Percentiles rank a stretch among this genome's conserved stretches.
Evolutionary conservation across 805 yeast species (phyloP).

Genomic region (Myxozyma sirexii): DNA sequence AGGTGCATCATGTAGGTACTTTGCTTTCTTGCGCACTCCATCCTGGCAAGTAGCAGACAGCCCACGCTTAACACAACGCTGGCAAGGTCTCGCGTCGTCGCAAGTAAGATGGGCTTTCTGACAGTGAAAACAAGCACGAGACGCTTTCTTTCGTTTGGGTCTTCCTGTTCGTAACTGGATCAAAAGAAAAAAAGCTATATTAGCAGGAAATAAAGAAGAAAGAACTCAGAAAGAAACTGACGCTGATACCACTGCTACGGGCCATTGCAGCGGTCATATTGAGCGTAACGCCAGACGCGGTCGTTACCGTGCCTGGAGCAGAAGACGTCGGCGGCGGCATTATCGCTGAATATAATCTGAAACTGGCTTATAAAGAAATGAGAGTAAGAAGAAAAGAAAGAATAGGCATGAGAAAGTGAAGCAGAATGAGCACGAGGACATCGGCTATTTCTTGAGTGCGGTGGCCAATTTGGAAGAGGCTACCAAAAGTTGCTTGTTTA

Average conservation of each 20-base stretch:
- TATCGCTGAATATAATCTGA: background rate
- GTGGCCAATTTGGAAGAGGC: background rate
- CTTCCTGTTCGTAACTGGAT: conserved; percentile 42
- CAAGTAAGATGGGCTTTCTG: conserved; percentile 91
- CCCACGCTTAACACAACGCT: conserved; percentile 72
- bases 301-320: conserved; percentile 21
- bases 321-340: conserved; percentile 20
- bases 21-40: conserved; percentile 81
- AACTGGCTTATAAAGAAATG: background rate
- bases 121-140: conserved; percentile 89
- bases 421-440: background rate
- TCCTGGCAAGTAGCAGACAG: conserved; percentile 73
- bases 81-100: conserved; percentile 80
- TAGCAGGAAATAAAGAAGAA: too few relatives aligned
- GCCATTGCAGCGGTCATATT: conserved; percentile 36
- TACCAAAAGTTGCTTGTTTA: background rate
- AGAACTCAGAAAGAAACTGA: background rate
- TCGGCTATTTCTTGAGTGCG: background rate
- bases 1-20: conserved; percentile 70
- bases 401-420: background rate
- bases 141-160: conserved; percentile 64
- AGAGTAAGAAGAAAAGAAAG: background rate
- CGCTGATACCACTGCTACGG: conserved; percentile 32
- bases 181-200: background rate
- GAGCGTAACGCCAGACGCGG: conserved; percentile 29